phyloP scores from a whole-genome alignment of 2,329 filamentous ascomycete genomes.

The Aspergillus pseudonomiae region DNA sequence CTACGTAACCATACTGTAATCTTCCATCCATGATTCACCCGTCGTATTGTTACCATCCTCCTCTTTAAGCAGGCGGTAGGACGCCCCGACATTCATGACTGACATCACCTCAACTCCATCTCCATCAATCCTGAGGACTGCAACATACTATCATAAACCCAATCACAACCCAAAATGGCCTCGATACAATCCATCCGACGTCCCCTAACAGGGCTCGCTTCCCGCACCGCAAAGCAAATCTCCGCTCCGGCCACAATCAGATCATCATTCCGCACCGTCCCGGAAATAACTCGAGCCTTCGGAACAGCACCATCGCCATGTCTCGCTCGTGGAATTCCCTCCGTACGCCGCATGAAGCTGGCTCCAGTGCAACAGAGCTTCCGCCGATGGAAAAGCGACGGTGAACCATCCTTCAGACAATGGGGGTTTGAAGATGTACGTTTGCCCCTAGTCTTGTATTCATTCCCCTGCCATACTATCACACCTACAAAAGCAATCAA shows the following conservation, averaged over 20 bases:
- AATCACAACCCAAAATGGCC: constrained; percentile 14
- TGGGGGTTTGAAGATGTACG: constrained; percentile 43
- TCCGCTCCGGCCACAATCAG: not conserved
- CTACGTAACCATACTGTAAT: not conserved
- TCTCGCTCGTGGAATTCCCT: not conserved
- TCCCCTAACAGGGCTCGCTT: constrained; percentile 3
- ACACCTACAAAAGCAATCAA: not conserved
- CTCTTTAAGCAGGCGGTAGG: not conserved
- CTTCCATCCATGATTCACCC: not conserved
- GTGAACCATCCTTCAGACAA: constrained; percentile 19
- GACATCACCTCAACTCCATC: not conserved
- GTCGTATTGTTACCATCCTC: not conserved
- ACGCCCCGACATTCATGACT: not conserved
- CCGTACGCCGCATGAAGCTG: not conserved
- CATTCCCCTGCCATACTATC: not conserved
- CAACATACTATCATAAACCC: not conserved
- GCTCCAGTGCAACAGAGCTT: not conserved
- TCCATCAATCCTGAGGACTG: not conserved
- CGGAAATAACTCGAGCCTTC: not conserved
- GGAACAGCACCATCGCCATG: not conserved
- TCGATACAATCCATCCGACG: constrained; percentile 14
- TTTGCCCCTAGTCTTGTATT: not conserved
- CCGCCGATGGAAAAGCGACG: constrained; percentile 6
- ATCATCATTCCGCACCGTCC: not conserved
- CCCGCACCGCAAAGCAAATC: constrained; percentile 8